Conservation (phyloP, 768 basidiomycete genomes). For the Termitomyces sp. region DNA sequence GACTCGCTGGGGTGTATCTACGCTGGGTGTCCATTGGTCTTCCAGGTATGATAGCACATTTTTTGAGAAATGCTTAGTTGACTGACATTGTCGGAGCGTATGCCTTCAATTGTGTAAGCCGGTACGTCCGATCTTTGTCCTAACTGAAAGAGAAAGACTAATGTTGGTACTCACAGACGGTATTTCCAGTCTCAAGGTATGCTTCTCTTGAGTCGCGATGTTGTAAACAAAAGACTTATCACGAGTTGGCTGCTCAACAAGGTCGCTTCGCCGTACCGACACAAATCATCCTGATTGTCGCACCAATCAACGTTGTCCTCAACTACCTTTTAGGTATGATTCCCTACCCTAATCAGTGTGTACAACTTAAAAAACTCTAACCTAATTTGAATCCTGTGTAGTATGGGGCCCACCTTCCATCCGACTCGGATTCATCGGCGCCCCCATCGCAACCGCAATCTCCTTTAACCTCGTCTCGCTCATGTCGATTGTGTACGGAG, state of each 20-base stretch:
- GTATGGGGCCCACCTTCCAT: constrained; percentile 84
- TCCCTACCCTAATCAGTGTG: background rate
- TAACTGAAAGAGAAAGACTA: background rate
- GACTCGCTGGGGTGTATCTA: constrained; percentile 72
- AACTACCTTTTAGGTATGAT: constrained; percentile 79
- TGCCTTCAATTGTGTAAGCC: constrained; percentile 48
- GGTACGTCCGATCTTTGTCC: constrained; percentile 23
- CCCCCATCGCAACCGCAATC: constrained; percentile 87
- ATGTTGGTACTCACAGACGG: constrained; percentile 32
- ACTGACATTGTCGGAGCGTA: constrained; percentile 30
- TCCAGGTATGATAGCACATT: constrained; percentile 42
- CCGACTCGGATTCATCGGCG: constrained; percentile 86
- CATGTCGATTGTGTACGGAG: constrained; percentile 59
- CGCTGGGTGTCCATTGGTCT: constrained; percentile 74
- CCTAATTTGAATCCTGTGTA: constrained; percentile 17
- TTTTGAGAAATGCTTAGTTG: background rate
- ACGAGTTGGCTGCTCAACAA: constrained; percentile 13
- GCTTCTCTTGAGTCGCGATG: background rate
- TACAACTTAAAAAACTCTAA: background rate
- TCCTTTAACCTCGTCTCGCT: constrained; percentile 81
- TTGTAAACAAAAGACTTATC: background rate
- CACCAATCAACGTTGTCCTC: constrained; percentile 80
- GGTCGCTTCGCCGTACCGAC: constrained; percentile 86
- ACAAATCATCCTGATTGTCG: constrained; percentile 74
- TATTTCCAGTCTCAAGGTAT: constrained; percentile 83